Evolutionary conservation across 208 protist genomes (phyloP), one percentile per base, ranked within the genome.

Genomic region (Acanthamoeba sp.): DNA sequence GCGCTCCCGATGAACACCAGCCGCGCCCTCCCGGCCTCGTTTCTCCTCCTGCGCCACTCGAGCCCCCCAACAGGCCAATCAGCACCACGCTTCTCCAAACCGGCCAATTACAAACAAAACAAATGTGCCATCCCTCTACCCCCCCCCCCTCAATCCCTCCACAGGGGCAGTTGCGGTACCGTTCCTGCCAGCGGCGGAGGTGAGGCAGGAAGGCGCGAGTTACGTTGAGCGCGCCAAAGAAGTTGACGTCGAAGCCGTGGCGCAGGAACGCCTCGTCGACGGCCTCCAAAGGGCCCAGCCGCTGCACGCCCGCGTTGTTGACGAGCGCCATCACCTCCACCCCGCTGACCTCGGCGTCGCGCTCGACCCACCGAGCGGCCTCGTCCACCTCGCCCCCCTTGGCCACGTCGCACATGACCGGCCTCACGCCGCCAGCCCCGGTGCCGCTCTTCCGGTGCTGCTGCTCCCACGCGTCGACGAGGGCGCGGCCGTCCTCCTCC

Each of bases 1-100:
- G 27, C 78, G 38, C 78, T 88, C n/a, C 78, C 78, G 38, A 88
- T 88, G 78, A 88, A 88, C 36, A 88, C 78, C n/a, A 88, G 7
- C 3, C 78, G 78, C n/a, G 78, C 78, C 22, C 55, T 4, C 12
- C 55, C 22, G 20, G 55, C 55, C 55, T 62, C 55, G 22, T 24
- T 18, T 62, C 4, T 18, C 66, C 66, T 18, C 3, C 66, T 76
- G 32, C 66, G 38, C 66, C 20, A n/a, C 29, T 9, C 66, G 20
- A 3, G 18, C 55, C 2, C 55, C 6, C 20, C 16, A 6, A 27
- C 55, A 62, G 2, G 55, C 10, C 22, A 62, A 62, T 69, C 59
- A 69, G 5, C 5, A 32, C 27, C 12, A 71, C 22, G 62, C n/a
- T n/a, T n/a, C n/a, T n/a, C n/a, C n/a, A n/a, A n/a, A n/a, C n/a